These are phyloP conservation scores for Penicillium diatomitis DNA, from an alignment of 495 filamentous ascomycete species.

Conservation along the genomic window DNA sequence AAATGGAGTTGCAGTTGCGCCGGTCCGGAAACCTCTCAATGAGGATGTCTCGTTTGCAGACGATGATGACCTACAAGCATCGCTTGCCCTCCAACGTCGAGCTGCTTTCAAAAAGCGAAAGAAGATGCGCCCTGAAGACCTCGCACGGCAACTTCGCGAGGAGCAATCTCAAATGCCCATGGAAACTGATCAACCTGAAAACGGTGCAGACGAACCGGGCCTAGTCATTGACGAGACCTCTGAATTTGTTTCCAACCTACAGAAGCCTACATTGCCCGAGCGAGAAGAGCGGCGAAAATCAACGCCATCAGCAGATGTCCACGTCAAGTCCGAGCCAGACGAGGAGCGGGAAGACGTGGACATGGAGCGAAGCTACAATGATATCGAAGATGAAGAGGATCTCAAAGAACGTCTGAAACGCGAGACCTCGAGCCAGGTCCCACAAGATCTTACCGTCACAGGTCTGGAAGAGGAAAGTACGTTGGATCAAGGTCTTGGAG, in stretches of 20 bases:
- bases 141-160: conserved; percentile 74
- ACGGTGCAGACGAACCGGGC: conserved; percentile 53
- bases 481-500: conserved; percentile 67
- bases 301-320: conserved; percentile 34
- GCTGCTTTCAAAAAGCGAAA: conserved; percentile 86
- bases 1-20: conserved; percentile 23
- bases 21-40: conserved; percentile 50
- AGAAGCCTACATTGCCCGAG: conserved; percentile 59
- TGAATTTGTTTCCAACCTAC: conserved; percentile 83
- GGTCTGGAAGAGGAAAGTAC: conserved; percentile 81
- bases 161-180: conserved; percentile 52
- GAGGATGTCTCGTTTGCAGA: conserved; percentile 68
- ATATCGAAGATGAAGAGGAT: conserved; percentile 48
- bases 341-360: conserved; percentile 49
- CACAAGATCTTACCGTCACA: conserved; percentile 51
- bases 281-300: conserved; percentile 38
- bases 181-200: conserved; percentile 37
- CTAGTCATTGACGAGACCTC: conserved; percentile 90
- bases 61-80: conserved; percentile 86
- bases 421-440: conserved; percentile 33
- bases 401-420: conserved; percentile 40
- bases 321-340: conserved; percentile 37
- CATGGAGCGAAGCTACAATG: conserved; percentile 51
- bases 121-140: conserved; percentile 69
- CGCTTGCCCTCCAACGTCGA: conserved; percentile 68